A percentile compares a stretch with the other conserved stretches of the same genome.
Evolutionary conservation across 1,284 basidiomycete genomes (phyloP).

Genomic region (Cutaneotrichosporon sp.): DNA sequence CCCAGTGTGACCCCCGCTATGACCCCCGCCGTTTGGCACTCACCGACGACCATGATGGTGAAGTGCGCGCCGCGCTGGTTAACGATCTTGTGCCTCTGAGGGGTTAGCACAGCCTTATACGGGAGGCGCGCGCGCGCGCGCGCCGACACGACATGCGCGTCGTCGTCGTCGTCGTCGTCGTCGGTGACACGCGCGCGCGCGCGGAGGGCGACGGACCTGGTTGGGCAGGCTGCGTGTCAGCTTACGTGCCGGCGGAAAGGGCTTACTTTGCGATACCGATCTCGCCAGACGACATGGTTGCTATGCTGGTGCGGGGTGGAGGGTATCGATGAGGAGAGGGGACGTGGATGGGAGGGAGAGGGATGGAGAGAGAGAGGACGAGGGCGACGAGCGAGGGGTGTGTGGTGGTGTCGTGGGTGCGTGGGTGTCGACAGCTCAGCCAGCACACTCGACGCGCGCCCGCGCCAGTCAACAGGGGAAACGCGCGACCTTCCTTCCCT

Average conservation of each 20-base stretch:
- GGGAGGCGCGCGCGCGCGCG: slow-evolving; percentile 1
- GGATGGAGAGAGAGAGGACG: not conserved
- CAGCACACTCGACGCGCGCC: too few relatives aligned
- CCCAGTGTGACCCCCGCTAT: slow-evolving; percentile 1
- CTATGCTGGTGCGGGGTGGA: slow-evolving; percentile 20
- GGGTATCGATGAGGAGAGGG: slow-evolving; percentile 4
- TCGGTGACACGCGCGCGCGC: not conserved
- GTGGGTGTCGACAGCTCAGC: too few relatives aligned
- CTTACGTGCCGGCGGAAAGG: not conserved
- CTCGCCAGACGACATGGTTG: slow-evolving; percentile 32
- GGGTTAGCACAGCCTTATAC: slow-evolving; percentile 14
- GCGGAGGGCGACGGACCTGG: slow-evolving; percentile 62
- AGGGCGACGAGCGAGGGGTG: too few relatives aligned
- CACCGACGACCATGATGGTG: slow-evolving; percentile 98
- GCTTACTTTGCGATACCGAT: slow-evolving; percentile 51
- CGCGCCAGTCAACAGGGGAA: too few relatives aligned
- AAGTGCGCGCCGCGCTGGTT: slow-evolving; percentile 96
- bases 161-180: too few relatives aligned
- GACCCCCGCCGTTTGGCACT: slow-evolving; percentile 43
- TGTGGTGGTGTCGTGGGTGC: too few relatives aligned
- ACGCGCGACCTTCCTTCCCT: too few relatives aligned
- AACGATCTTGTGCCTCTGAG: slow-evolving; percentile 90
- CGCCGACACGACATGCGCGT: not conserved
- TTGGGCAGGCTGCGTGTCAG: slow-evolving; percentile 80
- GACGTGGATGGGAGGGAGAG: too few relatives aligned